phyloP scores from a whole-genome alignment of 805 yeast genomes.

The Wickerhamiella vanderwaltii region DNA sequence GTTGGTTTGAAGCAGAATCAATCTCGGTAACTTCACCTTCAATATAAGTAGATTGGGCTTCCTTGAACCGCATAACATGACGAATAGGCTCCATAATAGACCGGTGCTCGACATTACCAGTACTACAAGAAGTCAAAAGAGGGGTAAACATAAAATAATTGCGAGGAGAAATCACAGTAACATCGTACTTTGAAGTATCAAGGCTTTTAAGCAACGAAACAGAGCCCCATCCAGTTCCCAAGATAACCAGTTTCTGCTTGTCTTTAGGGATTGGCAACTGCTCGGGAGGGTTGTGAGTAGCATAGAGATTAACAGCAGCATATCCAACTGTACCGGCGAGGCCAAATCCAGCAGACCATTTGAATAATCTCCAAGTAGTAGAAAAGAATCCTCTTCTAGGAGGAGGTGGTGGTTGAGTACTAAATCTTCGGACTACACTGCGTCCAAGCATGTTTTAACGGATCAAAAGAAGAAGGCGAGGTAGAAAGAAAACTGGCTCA shows the following conservation, averaged over 20 bases:
- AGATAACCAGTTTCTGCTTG: conserved; percentile 60
- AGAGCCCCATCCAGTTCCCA: conserved; percentile 88
- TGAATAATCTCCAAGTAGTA: conserved; percentile 2
- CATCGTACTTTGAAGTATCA: conserved; percentile 80
- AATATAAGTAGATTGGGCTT: conserved; percentile 65
- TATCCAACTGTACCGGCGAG: conserved; percentile 39
- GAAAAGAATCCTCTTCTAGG: too few species aligned
- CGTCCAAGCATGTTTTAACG: too few species aligned
- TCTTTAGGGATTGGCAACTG: conserved; percentile 39
- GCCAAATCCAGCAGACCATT: conserved; percentile 13
- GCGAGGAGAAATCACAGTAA: conserved; percentile 82
- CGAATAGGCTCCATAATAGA: conserved; percentile 92
- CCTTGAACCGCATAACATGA: conserved; percentile 62
- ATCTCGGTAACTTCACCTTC: conserved; percentile 86
- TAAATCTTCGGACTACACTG: too few species aligned
- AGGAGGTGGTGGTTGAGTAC: too few species aligned
- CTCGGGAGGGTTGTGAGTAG: conserved; percentile 28
- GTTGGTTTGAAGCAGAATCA: conserved; percentile 55
- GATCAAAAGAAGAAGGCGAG: too few species aligned
- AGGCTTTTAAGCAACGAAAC: conserved; percentile 70
- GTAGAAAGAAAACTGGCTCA: too few species aligned
- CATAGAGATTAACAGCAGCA: conserved; percentile 41
- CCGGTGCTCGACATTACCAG: conserved; percentile 79
- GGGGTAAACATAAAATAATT: conserved; percentile 94
- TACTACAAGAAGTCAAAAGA: conserved; percentile 86